A percentile compares a stretch with the other conserved stretches of the same genome.
phyloP scores from a whole-genome alignment of 176 grass and related monocot species.

The Poa pratensis region DNA sequence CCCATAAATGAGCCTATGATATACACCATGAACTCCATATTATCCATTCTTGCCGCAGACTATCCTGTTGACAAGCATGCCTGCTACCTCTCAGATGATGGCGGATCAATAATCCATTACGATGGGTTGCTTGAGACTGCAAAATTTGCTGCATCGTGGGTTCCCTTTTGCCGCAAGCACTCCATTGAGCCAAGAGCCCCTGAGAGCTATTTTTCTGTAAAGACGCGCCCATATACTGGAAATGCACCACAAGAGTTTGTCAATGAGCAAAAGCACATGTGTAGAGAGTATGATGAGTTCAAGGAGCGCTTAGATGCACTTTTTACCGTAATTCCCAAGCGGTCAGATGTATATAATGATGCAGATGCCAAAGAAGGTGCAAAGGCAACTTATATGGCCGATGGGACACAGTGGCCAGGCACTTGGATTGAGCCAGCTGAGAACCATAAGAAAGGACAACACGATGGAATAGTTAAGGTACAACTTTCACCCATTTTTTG shows the following conservation, averaged over 20 bases:
- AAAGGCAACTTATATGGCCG: constrained; percentile 57
- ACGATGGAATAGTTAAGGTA: constrained; percentile 54
- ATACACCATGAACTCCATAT: constrained; percentile 55
- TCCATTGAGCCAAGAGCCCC: constrained; percentile 57
- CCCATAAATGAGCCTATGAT: constrained; percentile 58
- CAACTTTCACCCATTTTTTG: not conserved
- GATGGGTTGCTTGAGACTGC: constrained; percentile 56
- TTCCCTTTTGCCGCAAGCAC: constrained; percentile 62
- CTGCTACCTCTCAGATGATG: constrained; percentile 59
- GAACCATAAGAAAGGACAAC: constrained; percentile 53
- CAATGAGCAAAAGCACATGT: constrained; percentile 29
- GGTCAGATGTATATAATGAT: constrained; percentile 34
- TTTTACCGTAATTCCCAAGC: constrained; percentile 42
- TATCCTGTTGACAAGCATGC: constrained; percentile 59
- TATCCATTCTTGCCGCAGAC: constrained; percentile 57
- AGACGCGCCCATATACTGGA: constrained; percentile 44
- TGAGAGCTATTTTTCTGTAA: constrained; percentile 52
- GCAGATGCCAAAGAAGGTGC: constrained; percentile 37
- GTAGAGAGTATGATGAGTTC: constrained; percentile 52
- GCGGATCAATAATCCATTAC: constrained; percentile 52
- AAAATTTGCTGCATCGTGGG: constrained; percentile 50
- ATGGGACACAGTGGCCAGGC: constrained; percentile 58
- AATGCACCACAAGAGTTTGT: constrained; percentile 47
- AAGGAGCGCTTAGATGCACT: constrained; percentile 44
- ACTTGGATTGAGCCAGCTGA: constrained; percentile 54